phyloP scores from a whole-genome alignment of 345 rosid species.

The Turritis glabra region DNA sequence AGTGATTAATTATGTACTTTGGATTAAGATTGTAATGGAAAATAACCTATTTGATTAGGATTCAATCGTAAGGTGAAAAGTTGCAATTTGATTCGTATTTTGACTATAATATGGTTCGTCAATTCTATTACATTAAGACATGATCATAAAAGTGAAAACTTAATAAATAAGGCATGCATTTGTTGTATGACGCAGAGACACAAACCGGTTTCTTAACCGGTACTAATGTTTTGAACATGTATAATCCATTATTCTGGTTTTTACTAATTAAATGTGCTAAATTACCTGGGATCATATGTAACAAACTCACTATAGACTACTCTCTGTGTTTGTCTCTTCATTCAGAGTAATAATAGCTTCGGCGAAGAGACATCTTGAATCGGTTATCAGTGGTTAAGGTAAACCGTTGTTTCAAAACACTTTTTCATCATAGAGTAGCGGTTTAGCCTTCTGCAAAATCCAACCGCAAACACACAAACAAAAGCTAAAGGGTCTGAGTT shows the following conservation, averaged over 20 bases:
- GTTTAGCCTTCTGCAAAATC: constrained; percentile 18
- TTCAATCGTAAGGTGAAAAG: neutral
- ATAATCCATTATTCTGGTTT: no score
- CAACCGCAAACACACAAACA: constrained; percentile 7
- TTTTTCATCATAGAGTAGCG: neutral
- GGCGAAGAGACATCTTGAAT: no score
- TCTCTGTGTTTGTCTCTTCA: no score
- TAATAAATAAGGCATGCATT: no score
- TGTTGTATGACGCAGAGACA: no score
- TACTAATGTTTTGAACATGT: no score
- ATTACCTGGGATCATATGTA: no score
- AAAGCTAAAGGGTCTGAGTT: constrained; percentile 4
- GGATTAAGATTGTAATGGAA: neutral
- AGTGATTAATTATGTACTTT: neutral
- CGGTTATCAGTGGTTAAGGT: neutral
- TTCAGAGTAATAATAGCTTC: no score
- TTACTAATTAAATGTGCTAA: no score
- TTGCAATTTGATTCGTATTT: neutral
- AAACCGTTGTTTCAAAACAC: constrained; percentile 11
- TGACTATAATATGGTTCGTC: neutral
- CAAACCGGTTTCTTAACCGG: no score
- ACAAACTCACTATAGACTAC: no score
- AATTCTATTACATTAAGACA: neutral
- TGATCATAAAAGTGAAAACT: neutral
- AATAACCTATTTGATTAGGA: neutral